Evolutionary conservation across 352 stramenopile species (phyloP).

Genomic region (Phytopythium oedochilum): DNA sequence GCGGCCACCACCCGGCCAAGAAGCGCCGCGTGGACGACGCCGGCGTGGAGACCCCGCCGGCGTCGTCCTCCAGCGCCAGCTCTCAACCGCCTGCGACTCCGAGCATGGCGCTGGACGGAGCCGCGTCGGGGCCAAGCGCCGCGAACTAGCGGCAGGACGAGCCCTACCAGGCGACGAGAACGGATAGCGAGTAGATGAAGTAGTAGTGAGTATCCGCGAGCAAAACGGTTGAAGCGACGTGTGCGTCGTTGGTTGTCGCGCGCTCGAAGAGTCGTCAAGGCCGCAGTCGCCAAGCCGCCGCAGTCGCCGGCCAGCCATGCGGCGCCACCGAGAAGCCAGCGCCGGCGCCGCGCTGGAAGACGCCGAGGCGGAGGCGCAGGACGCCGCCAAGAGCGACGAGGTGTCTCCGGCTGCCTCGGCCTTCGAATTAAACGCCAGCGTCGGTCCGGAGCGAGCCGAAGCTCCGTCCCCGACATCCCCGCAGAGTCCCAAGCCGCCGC

Average conservation of each 20-base stretch:
- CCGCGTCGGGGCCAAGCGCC: neutral
- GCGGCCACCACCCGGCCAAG: conserved; percentile 8
- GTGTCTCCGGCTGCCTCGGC: conserved; percentile 12
- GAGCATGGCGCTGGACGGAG: neutral
- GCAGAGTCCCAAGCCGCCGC: too few relatives aligned
- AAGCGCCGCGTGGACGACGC: conserved; percentile 30
- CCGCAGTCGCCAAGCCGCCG: too few relatives aligned
- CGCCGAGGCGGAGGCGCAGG: neutral
- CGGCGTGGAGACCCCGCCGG: neutral
- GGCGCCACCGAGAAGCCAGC: conserved; percentile 1
- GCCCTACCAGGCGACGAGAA: too few relatives aligned
- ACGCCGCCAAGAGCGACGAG: conserved; percentile 3
- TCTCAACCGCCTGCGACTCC: neutral
- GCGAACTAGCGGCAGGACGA: neutral
- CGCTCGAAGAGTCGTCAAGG: too few relatives aligned
- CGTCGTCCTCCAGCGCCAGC: neutral
- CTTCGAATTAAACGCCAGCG: too few relatives aligned
- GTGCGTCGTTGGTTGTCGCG: neutral
- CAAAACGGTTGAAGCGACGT: conserved; percentile 1
- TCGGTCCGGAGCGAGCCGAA: too few relatives aligned
- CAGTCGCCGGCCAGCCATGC: neutral
- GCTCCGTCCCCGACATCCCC: too few relatives aligned
- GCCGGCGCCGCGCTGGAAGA: neutral
- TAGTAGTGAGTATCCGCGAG: too few relatives aligned
- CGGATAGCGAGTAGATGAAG: too few relatives aligned